Evolutionary conservation across 306 rosid genomes (phyloP).

Genomic region (Spatholobus suberectus): DNA sequence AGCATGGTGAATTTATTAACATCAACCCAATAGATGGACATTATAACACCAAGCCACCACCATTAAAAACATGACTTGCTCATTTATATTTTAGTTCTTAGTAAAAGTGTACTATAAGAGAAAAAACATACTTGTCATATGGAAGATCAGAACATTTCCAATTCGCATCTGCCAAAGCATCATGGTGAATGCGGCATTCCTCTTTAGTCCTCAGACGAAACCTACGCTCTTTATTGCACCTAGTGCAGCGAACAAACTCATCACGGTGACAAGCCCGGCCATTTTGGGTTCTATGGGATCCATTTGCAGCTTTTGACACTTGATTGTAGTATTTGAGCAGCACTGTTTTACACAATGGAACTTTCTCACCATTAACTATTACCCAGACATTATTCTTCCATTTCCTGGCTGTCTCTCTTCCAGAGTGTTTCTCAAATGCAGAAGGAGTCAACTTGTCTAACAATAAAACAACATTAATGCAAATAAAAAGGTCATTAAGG

Average conservation of each 20-base stretch:
- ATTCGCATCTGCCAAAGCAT: conserved; percentile 77
- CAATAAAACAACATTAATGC: conserved; percentile 32
- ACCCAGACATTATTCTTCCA: conserved; percentile 99
- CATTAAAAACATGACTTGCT: conserved; percentile 20
- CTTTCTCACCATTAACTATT: conserved; percentile 89
- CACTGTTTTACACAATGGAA: conserved; percentile 79
- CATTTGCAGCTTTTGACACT: conserved; percentile 66
- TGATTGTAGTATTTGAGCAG: conserved; percentile 94
- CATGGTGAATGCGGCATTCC: conserved; percentile 91
- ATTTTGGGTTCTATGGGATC: conserved; percentile 68
- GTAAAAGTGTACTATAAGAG: not conserved
- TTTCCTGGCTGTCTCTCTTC: conserved; percentile 95
- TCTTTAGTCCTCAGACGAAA: conserved; percentile 90
- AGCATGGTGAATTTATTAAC: conserved; percentile 10
- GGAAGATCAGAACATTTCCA: conserved; percentile 91
- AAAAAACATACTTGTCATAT: conserved; percentile 81
- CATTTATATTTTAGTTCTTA: not conserved
- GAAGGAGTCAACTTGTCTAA: conserved; percentile 88
- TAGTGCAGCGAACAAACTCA: conserved; percentile 80
- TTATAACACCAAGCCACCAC: conserved; percentile 10
- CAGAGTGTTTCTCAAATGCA: conserved; percentile 98
- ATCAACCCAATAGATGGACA: not conserved
- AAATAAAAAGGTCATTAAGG: conserved; percentile 30
- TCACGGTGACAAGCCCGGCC: conserved; percentile 86
- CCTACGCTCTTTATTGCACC: conserved; percentile 88